These are phyloP conservation scores for Hypoxylon sp. DNA, from an alignment of 2,329 filamentous ascomycete species.

Conservation along the genomic window DNA sequence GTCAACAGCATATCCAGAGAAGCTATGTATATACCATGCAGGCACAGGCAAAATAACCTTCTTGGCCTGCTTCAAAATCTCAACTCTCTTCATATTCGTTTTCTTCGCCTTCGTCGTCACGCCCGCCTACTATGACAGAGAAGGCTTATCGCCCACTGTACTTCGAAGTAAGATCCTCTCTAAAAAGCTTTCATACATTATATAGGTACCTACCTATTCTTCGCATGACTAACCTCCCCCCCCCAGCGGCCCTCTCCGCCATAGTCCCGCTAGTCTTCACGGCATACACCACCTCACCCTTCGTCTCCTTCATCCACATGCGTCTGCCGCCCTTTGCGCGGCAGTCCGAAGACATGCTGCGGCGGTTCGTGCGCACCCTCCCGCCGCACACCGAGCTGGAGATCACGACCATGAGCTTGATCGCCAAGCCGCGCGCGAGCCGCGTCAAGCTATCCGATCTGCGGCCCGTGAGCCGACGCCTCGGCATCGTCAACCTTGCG, in stretches of 20 bases:
- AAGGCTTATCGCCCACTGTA: conserved; percentile 48
- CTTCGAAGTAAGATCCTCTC: conserved; percentile 45
- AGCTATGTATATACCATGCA: conserved; percentile 81
- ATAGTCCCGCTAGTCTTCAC: conserved; percentile 76
- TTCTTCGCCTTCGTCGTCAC: conserved; percentile 76
- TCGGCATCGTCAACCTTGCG: conserved; percentile 59
- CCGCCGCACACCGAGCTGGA: conserved; percentile 64
- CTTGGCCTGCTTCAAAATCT: conserved; percentile 78
- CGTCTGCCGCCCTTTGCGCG: conserved; percentile 77
- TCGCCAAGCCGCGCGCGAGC: conserved; percentile 66
- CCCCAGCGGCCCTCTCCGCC: conserved; percentile 70
- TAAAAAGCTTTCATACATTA: neutral
- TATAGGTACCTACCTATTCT: neutral
- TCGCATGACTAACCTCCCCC: conserved; percentile 13
- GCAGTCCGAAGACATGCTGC: conserved; percentile 68
- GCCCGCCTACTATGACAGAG: conserved; percentile 68
- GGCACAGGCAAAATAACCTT: conserved; percentile 77
- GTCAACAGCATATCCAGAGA: conserved; percentile 66
- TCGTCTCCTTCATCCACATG: conserved; percentile 80
- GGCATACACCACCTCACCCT: conserved; percentile 75
- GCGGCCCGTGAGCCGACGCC: conserved; percentile 48
- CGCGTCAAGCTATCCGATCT: conserved; percentile 56
- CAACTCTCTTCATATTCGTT: conserved; percentile 77
- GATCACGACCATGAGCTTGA: conserved; percentile 69
- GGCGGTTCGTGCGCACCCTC: conserved; percentile 65